Evolutionary conservation across 306 rosid genomes (phyloP).

Genomic region (Datisca glomerata): DNA sequence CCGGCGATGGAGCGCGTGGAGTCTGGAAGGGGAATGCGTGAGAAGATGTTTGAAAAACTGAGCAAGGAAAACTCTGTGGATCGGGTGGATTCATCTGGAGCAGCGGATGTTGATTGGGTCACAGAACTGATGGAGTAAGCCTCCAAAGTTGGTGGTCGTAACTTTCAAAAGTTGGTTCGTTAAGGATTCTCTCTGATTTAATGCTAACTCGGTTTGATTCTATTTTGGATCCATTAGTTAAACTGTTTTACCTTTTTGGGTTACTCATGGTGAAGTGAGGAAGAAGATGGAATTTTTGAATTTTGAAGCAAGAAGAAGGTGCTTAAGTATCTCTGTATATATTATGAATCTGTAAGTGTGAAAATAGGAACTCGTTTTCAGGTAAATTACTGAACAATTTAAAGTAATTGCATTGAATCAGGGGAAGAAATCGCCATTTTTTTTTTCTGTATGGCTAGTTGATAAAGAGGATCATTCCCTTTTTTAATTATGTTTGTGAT

Average conservation of each 20-base stretch:
- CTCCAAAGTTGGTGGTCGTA: too few relatives aligned
- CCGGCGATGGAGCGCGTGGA: constrained; percentile 91
- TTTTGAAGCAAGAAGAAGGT: background rate
- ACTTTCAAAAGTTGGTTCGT: too few relatives aligned
- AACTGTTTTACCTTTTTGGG: too few relatives aligned
- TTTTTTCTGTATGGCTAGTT: too few relatives aligned
- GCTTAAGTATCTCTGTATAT: too few relatives aligned
- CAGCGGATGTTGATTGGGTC: constrained; percentile 76
- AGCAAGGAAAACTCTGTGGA: constrained; percentile 64
- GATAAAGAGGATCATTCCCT: too few relatives aligned
- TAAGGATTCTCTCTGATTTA: background rate
- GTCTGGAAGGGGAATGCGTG: constrained; percentile 64
- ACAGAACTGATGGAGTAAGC: constrained; percentile 60
- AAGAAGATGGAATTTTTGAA: background rate
- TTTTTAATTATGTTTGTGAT: too few relatives aligned
- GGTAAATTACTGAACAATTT: too few relatives aligned
- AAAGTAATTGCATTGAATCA: too few relatives aligned
- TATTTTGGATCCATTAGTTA: background rate
- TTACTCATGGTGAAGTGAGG: background rate
- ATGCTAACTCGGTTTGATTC: background rate
- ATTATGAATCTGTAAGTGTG: too few relatives aligned
- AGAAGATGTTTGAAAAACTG: constrained; percentile 64
- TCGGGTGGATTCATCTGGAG: constrained; percentile 21
- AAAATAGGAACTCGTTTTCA: too few relatives aligned
- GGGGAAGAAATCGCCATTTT: too few relatives aligned